Evolutionary conservation across 2,329 filamentous ascomycete genomes (phyloP), one percentile per base, ranked within the genome.

Genomic region (Coleophoma cylindrospora): DNA sequence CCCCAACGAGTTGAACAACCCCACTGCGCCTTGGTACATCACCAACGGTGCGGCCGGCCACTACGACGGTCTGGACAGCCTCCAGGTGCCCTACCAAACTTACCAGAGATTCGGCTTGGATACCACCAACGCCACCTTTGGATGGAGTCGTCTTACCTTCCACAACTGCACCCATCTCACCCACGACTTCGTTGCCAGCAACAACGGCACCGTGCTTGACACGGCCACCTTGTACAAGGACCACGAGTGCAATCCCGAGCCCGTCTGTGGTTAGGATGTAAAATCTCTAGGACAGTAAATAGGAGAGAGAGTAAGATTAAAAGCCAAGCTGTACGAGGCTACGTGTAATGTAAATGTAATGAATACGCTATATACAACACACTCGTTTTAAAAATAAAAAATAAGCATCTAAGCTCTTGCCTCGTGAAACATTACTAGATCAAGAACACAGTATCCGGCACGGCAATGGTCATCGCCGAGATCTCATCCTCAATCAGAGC

Each of bases 101-200:
- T 27, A 27, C 9, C 6, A 7, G 7, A 27, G 27, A 27, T 27
- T 27, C 27, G 9, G 27, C 7, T 58, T 63, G 8, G 62, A 61
- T 47, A 59, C 60, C 12, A 50, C 53, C 40, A 61, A 70, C 45
- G 58, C 57, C 11, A 64, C 58, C 7, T 73, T 69, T 51, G 66
- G 68, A 21, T 72, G 67, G 65, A 64, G 59, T 43, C 61, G 56
- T 40, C 55, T 73, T 41, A 68, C 64, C 2, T 70, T 73, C 51
- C 68, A 70, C 57, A 71, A 72, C 55, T 59, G 61, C 46, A 66
- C 67, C 3, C 68, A 72, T 51, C 38, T 72, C 58, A 67, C 64
- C 13, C 66, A 68, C 52, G 62, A 70, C 19, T 68, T 68, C 43
- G 54, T 72, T 43, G 12, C 27, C 27, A 27, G 27, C 9, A 27